A percentile compares a stretch with the other conserved stretches of the same genome.
These are phyloP conservation scores for Ophiocordyceps camponoti-leonardi DNA, from an alignment of 2,329 filamentous ascomycete species.

Conservation along the genomic window DNA sequence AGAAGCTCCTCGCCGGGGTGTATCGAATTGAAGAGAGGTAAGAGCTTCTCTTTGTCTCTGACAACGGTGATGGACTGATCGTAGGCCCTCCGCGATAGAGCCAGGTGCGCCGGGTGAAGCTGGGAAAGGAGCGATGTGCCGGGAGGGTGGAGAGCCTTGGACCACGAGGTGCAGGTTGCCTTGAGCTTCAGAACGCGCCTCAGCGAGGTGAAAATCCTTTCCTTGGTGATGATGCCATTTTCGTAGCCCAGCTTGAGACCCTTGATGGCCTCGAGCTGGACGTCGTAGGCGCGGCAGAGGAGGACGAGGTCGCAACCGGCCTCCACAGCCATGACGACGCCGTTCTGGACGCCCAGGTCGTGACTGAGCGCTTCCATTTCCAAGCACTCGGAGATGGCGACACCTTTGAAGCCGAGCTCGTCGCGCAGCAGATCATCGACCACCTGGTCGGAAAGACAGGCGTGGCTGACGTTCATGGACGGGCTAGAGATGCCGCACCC, in stretches of 20 bases:
- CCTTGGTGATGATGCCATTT: conserved; percentile 71
- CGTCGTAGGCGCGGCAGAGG: conserved; percentile 71
- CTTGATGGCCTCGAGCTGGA: conserved; percentile 81
- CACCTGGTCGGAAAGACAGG: conserved; percentile 82
- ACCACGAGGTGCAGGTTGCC: conserved; percentile 73
- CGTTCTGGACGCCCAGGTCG: conserved; percentile 92
- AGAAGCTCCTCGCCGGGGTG: conserved; percentile 79
- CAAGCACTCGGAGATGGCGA: conserved; percentile 86
- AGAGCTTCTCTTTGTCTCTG: conserved; percentile 66
- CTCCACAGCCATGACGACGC: conserved; percentile 93
- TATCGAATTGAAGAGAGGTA: conserved; percentile 69
- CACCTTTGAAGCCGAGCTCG: conserved; percentile 77
- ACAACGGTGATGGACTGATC: conserved; percentile 88
- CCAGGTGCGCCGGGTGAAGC: conserved; percentile 67
- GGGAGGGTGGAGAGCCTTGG: conserved; percentile 73
- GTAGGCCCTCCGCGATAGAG: conserved; percentile 71
- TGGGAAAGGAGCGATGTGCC: conserved; percentile 62
- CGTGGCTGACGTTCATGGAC: conserved; percentile 89
- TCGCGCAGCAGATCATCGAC: conserved; percentile 79
- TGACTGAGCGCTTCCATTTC: conserved; percentile 95
- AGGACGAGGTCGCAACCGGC: conserved; percentile 87
- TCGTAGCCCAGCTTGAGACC: conserved; percentile 80
- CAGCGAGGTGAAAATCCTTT: conserved; percentile 66
- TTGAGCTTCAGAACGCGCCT: conserved; percentile 68
- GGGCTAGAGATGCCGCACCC: conserved; percentile 85